Percentiles rank a stretch among this genome's conserved stretches.
Evolutionary conservation across 2,329 filamentous ascomycete species (phyloP).

Genomic region (Colletotrichum acutatum): DNA sequence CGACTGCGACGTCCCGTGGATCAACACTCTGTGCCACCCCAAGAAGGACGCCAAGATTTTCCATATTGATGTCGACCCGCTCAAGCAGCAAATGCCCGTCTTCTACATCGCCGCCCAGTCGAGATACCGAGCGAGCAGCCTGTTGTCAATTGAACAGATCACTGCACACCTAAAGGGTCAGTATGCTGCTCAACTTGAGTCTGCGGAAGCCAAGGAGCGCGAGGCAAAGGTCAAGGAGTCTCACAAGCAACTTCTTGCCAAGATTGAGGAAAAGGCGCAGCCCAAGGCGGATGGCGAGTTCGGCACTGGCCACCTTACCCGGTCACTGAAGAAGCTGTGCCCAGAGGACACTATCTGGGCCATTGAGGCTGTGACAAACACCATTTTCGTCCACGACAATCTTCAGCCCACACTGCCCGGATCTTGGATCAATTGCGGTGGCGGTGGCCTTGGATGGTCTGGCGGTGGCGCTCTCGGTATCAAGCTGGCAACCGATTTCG

Average conservation of each 20-base stretch:
- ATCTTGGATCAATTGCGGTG: slow-evolving; percentile 84
- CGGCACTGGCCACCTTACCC: slow-evolving; percentile 53
- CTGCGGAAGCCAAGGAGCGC: slow-evolving; percentile 51
- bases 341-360: slow-evolving; percentile 74
- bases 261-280: slow-evolving; percentile 66
- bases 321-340: slow-evolving; percentile 45
- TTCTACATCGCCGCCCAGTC: slow-evolving; percentile 76
- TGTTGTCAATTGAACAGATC: slow-evolving; percentile 76
- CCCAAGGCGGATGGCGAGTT: slow-evolving; percentile 68
- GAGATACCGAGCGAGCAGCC: slow-evolving; percentile 74
- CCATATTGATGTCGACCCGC: slow-evolving; percentile 73
- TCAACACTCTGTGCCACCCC: slow-evolving; percentile 78
- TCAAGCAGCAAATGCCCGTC: slow-evolving; percentile 79
- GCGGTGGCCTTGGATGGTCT: slow-evolving; percentile 83
- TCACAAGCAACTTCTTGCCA: slow-evolving; percentile 68
- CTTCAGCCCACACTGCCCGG: slow-evolving; percentile 75
- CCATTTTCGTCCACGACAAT: slow-evolving; percentile 75
- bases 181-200: slow-evolving; percentile 52
- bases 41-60: slow-evolving; percentile 64
- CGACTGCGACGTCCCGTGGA: slow-evolving; percentile 94
- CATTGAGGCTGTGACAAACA: slow-evolving; percentile 82
- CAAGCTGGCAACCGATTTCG: slow-evolving; percentile 70
- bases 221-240: slow-evolving; percentile 66
- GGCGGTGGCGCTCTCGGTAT: slow-evolving; percentile 81
- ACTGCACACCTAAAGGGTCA: slow-evolving; percentile 65